Conservation (phyloP, 1,139 yeast species). For the Magnusiomyces suaveolens region DNA sequence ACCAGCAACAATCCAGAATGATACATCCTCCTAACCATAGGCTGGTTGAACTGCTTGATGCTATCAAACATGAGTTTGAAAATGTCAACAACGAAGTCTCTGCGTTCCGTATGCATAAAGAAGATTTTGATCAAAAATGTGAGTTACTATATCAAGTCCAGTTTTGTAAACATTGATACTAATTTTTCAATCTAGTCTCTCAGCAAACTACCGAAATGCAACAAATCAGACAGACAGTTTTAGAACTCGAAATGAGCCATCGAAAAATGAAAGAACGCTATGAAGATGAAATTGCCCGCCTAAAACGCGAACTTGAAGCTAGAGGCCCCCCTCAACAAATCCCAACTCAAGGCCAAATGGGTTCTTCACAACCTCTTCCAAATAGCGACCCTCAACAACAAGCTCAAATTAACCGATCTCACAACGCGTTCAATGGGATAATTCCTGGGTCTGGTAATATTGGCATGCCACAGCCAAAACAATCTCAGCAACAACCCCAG, state of each 20-base stretch:
- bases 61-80: conserved; percentile 86
- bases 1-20: conserved; percentile 12
- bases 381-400: conserved; percentile 18
- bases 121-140: conserved; percentile 79
- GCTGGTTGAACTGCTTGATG: conserved; percentile 74
- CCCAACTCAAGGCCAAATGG: conserved; percentile 12
- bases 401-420: conserved; percentile 27
- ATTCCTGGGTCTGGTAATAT: conserved; percentile 28
- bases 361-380: conserved; percentile 17
- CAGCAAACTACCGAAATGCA: conserved; percentile 94
- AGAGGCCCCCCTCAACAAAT: conserved; percentile 24
- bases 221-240: conserved; percentile 87
- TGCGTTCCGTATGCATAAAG: conserved; percentile 80
- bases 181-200: conserved; percentile 35
- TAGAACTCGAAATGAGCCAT: conserved; percentile 89
- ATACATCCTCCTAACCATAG: conserved; percentile 34
- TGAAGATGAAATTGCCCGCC: conserved; percentile 80
- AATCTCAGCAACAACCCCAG: conserved; percentile 7
- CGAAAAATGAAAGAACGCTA: conserved; percentile 91
- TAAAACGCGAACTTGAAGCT: conserved; percentile 77
- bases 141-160: conserved; percentile 10
- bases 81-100: conserved; percentile 80
- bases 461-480: conserved; percentile 13
- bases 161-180: background rate
- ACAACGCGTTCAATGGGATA: conserved; percentile 29